These are phyloP conservation scores for Neurospora sp. DNA, from an alignment of 495 filamentous ascomycete species.

Conservation along the genomic window DNA sequence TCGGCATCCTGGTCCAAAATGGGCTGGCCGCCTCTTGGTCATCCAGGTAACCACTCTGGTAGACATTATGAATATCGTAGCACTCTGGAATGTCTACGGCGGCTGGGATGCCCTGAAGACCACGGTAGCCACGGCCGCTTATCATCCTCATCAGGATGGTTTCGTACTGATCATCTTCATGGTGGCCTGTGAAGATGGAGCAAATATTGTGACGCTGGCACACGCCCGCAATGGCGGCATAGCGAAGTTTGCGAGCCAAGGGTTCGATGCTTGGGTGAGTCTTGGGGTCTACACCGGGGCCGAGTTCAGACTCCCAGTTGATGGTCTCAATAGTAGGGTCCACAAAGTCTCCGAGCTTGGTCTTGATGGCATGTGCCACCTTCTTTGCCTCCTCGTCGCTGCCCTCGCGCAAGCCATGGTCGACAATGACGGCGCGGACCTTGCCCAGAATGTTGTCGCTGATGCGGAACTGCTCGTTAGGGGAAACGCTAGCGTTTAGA, in stretches of 20 bases:
- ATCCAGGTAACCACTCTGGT: slow-evolving; percentile 52
- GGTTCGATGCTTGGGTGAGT: slow-evolving; percentile 63
- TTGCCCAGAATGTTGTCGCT: slow-evolving; percentile 26
- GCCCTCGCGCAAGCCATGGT: slow-evolving; percentile 63
- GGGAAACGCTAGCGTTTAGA: neutral
- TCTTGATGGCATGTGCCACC: slow-evolving; percentile 45
- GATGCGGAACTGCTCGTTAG: slow-evolving; percentile 14
- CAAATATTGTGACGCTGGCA: slow-evolving; percentile 41
- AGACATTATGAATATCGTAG: slow-evolving; percentile 57
- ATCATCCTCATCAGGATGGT: slow-evolving; percentile 70
- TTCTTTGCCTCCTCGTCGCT: slow-evolving; percentile 57
- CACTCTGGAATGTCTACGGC: slow-evolving; percentile 72
- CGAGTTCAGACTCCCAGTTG: slow-evolving; percentile 4
- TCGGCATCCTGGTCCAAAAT: slow-evolving; percentile 18
- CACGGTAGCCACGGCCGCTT: slow-evolving; percentile 48
- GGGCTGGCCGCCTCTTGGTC: slow-evolving; percentile 21
- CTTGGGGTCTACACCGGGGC: slow-evolving; percentile 15
- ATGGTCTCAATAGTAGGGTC: slow-evolving; percentile 1
- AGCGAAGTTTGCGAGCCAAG: slow-evolving; percentile 64
- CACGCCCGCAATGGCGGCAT: slow-evolving; percentile 53
- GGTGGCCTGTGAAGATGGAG: slow-evolving; percentile 67
- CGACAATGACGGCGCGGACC: slow-evolving; percentile 62
- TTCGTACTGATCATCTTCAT: slow-evolving; percentile 79
- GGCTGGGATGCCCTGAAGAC: slow-evolving; percentile 58
- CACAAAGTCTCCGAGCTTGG: slow-evolving; percentile 13